Percentiles rank a stretch among this genome's conserved stretches.
These are phyloP conservation scores for Coemansia guatemalensis DNA, from an alignment of 192 early-diverging fungal species.

Conservation along the genomic window DNA sequence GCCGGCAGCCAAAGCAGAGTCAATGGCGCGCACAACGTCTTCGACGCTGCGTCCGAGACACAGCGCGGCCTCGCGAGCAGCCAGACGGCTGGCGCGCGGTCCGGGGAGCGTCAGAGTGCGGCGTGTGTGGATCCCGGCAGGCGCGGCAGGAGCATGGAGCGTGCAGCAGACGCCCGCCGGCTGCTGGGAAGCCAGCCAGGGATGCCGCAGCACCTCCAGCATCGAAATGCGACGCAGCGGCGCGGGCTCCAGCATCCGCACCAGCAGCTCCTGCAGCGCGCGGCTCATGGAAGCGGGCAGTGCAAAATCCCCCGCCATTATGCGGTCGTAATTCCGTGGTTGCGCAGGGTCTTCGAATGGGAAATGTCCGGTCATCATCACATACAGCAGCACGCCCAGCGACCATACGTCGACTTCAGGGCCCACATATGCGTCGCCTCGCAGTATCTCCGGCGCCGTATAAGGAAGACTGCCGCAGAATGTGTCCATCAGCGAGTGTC, in stretches of 20 bases:
- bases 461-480: constrained; percentile 95
- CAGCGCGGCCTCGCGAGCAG: constrained; percentile 39
- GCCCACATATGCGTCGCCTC: constrained; percentile 86
- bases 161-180: constrained; percentile 23
- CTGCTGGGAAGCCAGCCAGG: constrained; percentile 26
- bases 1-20: constrained; percentile 29
- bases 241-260: constrained; percentile 50
- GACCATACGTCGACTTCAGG: constrained; percentile 98
- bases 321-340: constrained; percentile 56
- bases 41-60: constrained; percentile 41
- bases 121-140: constrained; percentile 18
- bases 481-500: constrained; percentile 66
- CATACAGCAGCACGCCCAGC: constrained; percentile 86
- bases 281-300: constrained; percentile 41
- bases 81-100: constrained; percentile 18
- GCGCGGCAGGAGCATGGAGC: constrained; percentile 12
- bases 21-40: constrained; percentile 29
- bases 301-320: constrained; percentile 55
- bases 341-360: constrained; percentile 60
- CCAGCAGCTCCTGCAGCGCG: constrained; percentile 41
- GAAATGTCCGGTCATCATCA: constrained; percentile 73
- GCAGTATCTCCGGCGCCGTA: constrained; percentile 86
- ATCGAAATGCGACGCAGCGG: constrained; percentile 36
- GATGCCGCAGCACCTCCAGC: constrained; percentile 27
- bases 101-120: constrained; percentile 34